A percentile compares a stretch with the other conserved stretches of the same genome.
These are phyloP conservation scores for Talaromyces sp. DNA, from an alignment of 2,329 filamentous ascomycete genomes.

Conservation along the genomic window DNA sequence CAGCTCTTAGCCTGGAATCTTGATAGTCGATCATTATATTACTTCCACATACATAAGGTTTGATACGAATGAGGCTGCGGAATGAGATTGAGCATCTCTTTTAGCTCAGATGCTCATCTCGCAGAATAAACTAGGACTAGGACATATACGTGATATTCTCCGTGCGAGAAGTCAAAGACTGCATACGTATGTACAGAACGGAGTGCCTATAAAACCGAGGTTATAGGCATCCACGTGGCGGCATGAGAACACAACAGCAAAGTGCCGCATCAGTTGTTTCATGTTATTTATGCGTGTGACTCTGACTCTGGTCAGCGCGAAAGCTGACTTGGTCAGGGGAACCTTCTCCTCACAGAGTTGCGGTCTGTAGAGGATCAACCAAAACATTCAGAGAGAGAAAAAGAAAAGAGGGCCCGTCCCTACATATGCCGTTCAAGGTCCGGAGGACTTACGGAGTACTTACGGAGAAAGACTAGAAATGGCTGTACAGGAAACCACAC, in stretches of 20 bases:
- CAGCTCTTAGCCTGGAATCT: not conserved
- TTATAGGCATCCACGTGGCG: not conserved
- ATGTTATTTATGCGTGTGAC: not conserved
- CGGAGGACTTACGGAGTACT: not conserved
- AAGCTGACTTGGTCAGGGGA: not conserved
- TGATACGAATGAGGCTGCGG: not conserved
- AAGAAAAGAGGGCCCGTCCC: not conserved
- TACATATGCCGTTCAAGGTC: not conserved
- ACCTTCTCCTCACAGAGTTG: not conserved
- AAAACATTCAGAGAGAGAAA: not conserved
- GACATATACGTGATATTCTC: not conserved
- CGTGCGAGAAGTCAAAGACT: not conserved
- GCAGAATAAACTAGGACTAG: not conserved
- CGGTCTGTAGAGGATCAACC: not conserved
- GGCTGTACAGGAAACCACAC: not conserved
- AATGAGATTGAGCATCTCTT: not conserved
- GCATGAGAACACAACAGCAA: not conserved
- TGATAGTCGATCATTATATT: not conserved
- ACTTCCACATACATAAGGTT: not conserved
- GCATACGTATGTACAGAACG: not conserved
- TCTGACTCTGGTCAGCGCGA: not conserved
- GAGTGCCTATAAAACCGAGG: not conserved
- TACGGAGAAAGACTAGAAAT: not conserved
- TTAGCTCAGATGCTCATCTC: not conserved
- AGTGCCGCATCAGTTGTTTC: not conserved